Conservation (phyloP, 2,329 filamentous ascomycete species). For the Pseudogymnoascus sp. region DNA sequence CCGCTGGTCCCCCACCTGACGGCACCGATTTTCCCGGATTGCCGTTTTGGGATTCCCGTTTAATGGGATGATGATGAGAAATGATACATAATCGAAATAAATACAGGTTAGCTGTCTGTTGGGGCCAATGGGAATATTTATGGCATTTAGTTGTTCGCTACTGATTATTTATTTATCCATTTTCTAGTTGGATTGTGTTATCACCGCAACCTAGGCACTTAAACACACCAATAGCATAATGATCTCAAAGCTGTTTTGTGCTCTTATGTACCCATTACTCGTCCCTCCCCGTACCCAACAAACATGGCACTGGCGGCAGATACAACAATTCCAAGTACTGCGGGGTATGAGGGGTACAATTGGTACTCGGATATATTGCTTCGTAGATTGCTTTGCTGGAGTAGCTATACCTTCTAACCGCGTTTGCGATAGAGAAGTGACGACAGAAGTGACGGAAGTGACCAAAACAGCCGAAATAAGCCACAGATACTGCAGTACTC, state of each 20-base stretch:
- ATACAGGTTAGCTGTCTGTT: neutral
- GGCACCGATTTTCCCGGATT: neutral
- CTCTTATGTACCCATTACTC: neutral
- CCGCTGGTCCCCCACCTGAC: neutral
- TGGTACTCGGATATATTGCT: neutral
- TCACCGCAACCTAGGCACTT: neutral
- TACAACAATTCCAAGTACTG: neutral
- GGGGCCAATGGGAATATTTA: neutral
- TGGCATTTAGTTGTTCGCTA: neutral
- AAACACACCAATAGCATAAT: neutral
- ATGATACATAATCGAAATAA: neutral
- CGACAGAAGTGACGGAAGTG: neutral
- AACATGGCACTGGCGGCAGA: neutral
- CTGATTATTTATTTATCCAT: neutral
- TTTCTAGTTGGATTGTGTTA: neutral
- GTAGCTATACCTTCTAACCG: neutral
- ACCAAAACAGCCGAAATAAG: neutral
- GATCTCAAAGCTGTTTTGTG: neutral
- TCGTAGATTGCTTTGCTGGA: neutral
- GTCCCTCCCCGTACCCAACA: neutral
- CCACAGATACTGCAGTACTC: neutral
- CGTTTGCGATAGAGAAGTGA: neutral
- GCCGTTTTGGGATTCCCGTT: neutral
- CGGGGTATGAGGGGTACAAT: neutral
- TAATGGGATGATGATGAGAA: neutral